Evolutionary conservation across 2,329 filamentous ascomycete genomes (phyloP).

Genomic region (Drechslerella dactyloides): DNA sequence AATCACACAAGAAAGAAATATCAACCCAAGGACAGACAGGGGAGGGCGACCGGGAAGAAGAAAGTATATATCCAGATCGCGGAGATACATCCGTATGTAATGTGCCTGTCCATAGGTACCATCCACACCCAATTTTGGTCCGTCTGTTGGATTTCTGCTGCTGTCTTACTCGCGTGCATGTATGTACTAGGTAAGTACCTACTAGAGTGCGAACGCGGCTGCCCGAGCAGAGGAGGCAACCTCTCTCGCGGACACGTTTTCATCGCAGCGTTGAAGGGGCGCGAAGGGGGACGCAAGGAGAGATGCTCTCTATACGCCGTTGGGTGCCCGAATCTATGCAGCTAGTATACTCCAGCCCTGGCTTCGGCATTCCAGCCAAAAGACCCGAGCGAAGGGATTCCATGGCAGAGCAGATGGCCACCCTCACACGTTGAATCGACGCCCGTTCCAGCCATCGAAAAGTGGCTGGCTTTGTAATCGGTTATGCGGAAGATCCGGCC

Average conservation of each 20-base stretch:
- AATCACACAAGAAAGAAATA: slow-evolving; percentile 32
- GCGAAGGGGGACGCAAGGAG: background rate
- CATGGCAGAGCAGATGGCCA: slow-evolving; percentile 16
- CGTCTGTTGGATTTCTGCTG: slow-evolving; percentile 27
- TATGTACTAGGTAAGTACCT: too few species aligned
- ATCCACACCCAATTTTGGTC: background rate
- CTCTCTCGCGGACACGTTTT: too few species aligned
- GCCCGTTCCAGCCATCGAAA: slow-evolving; percentile 1
- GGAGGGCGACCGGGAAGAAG: slow-evolving; percentile 14
- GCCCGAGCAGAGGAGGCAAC: too few species aligned
- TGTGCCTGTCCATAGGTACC: slow-evolving; percentile 22
- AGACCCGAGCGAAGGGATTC: slow-evolving; percentile 40
- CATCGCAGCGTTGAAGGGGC: too few species aligned
- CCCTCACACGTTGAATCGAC: background rate
- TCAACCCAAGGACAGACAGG: background rate
- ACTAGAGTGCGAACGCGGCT: too few species aligned
- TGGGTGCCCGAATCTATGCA: background rate
- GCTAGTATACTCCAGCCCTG: slow-evolving; percentile 31
- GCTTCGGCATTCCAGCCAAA: slow-evolving; percentile 19
- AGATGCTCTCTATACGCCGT: too few species aligned
- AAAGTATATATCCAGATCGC: background rate
- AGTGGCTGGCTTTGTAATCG: background rate
- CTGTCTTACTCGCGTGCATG: slow-evolving; percentile 21
- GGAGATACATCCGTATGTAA: slow-evolving; percentile 15
- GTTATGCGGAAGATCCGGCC: slow-evolving; percentile 13